Evolutionary conservation across 108 stramenopile genomes (phyloP), one percentile per base, ranked within the genome.

Genomic region (Schizochytrium sp.): DNA sequence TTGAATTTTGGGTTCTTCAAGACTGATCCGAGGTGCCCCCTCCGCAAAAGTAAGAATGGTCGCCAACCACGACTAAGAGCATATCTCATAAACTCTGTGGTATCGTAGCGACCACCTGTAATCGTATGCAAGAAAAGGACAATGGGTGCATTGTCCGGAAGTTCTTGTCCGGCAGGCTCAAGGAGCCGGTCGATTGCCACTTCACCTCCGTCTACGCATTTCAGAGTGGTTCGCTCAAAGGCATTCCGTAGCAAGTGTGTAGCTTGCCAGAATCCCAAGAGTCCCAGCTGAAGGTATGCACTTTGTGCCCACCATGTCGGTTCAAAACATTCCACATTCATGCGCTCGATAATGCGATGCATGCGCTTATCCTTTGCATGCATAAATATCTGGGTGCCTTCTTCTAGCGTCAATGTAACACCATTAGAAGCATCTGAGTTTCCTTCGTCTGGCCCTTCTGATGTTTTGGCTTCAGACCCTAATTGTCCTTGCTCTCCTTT

Each of bases 91-190:
- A 83, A 83, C 76, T 83, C 76, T n/a, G 76, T n/a, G 17, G 47
- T 55, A 17, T 83, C 76, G 76, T 55, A 49, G 5, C 50, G 5
- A 55, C 76, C 76, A 5, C 76, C 76, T 13, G 76, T 83, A 8
- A 83, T 40, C 50, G 76, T 83, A 28, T 83, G 76, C 76, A 83
- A 83, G 47, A 83, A 55, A 53, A 83, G 7, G 8, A 50, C 53
- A 5, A 83, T 7, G 45, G 76, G 76, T 53, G 76, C 47, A 28
- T 83, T 53, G 15, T 83, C 76, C 7, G 76, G 50, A n/a, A 83
- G 76, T 53, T 7, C 53, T 5, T 53, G 5, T 7, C 76, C 76
- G 5, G 15, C 28, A 5, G 47, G 53, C 76, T 83, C 76, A 38
- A 69, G 5, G 64, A 69, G 28, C 44, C 64, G 40, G 76, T 83